These are phyloP conservation scores for Astraeus odoratus DNA, from an alignment of 768 basidiomycete genomes.

Conservation along the genomic window DNA sequence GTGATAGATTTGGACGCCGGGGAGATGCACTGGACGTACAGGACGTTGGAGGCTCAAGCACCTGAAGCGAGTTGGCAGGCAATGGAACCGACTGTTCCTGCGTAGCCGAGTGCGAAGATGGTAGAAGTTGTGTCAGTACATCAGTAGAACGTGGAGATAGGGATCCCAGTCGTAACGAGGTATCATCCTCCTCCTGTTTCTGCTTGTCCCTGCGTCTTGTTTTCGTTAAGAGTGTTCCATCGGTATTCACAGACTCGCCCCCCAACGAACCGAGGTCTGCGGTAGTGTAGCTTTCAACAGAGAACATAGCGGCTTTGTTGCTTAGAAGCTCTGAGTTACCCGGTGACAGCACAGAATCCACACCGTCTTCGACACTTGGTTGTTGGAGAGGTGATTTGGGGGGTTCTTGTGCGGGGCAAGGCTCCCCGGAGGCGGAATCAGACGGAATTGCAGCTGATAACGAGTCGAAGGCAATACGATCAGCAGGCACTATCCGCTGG, in stretches of 20 bases:
- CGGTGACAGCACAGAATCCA: background rate
- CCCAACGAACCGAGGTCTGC: background rate
- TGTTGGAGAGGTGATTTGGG: background rate
- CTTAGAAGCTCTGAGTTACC: background rate
- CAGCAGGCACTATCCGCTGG: background rate
- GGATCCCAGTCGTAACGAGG: constrained; percentile 35
- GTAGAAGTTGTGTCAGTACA: constrained; percentile 34
- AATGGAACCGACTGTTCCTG: constrained; percentile 6
- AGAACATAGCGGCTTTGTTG: background rate
- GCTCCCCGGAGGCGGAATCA: background rate
- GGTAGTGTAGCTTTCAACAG: background rate
- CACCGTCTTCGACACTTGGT: background rate
- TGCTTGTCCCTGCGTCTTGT: constrained; percentile 21
- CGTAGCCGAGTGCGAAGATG: constrained; percentile 16
- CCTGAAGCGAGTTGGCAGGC: constrained; percentile 1
- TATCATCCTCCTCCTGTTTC: constrained; percentile 23
- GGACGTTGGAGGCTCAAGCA: constrained; percentile 19
- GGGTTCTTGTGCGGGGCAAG: background rate
- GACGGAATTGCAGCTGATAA: background rate
- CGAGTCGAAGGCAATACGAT: background rate
- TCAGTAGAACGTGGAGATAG: constrained; percentile 53
- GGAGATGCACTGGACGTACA: constrained; percentile 10
- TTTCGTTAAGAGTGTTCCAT: background rate
- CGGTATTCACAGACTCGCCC: background rate
- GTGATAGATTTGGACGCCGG: constrained; percentile 13